Base-by-base conservation (phyloP, 495 filamentous ascomycete species). In the Massariosphaeria phaeospora region DNA sequence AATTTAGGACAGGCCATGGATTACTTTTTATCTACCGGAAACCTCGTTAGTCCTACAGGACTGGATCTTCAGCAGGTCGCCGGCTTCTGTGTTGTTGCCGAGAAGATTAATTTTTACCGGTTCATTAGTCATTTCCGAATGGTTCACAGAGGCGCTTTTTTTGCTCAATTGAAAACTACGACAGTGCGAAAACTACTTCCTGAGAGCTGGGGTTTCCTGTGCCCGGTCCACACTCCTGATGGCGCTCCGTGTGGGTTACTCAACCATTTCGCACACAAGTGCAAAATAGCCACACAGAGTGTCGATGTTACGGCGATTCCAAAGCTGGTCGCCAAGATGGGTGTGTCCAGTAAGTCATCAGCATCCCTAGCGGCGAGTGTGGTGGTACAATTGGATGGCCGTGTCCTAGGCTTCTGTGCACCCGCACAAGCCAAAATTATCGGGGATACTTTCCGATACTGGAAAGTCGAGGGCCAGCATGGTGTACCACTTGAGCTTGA, bases 111-210 rank as follows among this genome's bases (percentile, higher is more conserved):
- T 76, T 98, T 97, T 74, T 84, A 94, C 64, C 86, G 93, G 60
- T 98, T 98, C 73, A 94, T 98, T 73, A 91, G 88, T 74, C 93
- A 98, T 68, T 98, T 98, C 77, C 89, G 93, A 44, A 96, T 96
- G 89, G 89, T 98, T 55, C 93, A 98, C 70, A 79, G 93, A 83
- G 93, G 93, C 72, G 93, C 88, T 70, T 97, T 98, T 80, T 97
- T 98, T 70, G 91, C 93, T 8, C 86, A 96, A 65, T 68, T 98
- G 59, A 98, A 97, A 70, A 98, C 93, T 0, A 98, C 93, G 4
- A 91, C 93, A 0, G 93, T 98, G 29, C 81, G 93, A 70, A 98
- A 96, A 69, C 71, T 98, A 63, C 72, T 98, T 17, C 93, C 93
- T 2, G 93, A 98, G 68, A 95, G 90, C 67, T 98, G 93, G 93